A percentile compares a stretch with the other conserved stretches of the same genome.
These are phyloP conservation scores for Pachyrhizus erosus DNA, from an alignment of 306 rosid species.

Conservation along the genomic window DNA sequence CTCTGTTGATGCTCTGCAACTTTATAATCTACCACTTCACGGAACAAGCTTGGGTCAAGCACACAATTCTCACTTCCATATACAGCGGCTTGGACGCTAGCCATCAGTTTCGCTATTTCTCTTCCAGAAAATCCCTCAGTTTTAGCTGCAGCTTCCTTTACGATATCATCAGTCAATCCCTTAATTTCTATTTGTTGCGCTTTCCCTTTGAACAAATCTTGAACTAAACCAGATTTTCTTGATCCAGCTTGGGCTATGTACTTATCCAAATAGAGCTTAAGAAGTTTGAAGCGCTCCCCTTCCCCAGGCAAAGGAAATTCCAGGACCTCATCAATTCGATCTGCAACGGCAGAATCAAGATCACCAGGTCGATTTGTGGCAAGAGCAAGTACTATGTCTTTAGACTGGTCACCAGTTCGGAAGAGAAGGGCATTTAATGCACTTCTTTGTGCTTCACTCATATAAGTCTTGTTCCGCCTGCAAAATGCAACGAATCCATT, in stretches of 20 bases:
- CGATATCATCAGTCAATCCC: constrained; percentile 80
- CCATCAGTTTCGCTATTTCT: constrained; percentile 97
- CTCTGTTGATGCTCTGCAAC: constrained; percentile 98
- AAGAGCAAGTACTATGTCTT: constrained; percentile 96
- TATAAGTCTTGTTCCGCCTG: constrained; percentile 96
- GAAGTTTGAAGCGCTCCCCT: constrained; percentile 83
- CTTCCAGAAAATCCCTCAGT: constrained; percentile 94
- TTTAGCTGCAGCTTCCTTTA: constrained; percentile 88
- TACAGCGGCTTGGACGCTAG: constrained; percentile 93
- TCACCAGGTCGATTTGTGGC: constrained; percentile 98
- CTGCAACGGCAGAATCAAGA: constrained; percentile 96
- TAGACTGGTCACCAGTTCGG: constrained; percentile 98
- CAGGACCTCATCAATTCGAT: constrained; percentile 94
- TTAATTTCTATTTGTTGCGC: constrained; percentile 80
- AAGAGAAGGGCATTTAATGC: constrained; percentile 96
- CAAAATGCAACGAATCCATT: constrained; percentile 43
- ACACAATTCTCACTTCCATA: constrained; percentile 87
- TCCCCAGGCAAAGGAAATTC: constrained; percentile 97
- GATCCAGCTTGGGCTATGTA: constrained; percentile 83
- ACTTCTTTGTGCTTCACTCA: constrained; percentile 99
- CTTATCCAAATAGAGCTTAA: constrained; percentile 88
- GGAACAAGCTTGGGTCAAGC: constrained; percentile 78
- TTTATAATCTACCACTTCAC: constrained; percentile 92
- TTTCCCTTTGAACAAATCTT: constrained; percentile 63
- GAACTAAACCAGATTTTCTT: constrained; percentile 65